These are phyloP conservation scores for Clitoria ternatea DNA, from an alignment of 306 rosid species.

Conservation along the genomic window DNA sequence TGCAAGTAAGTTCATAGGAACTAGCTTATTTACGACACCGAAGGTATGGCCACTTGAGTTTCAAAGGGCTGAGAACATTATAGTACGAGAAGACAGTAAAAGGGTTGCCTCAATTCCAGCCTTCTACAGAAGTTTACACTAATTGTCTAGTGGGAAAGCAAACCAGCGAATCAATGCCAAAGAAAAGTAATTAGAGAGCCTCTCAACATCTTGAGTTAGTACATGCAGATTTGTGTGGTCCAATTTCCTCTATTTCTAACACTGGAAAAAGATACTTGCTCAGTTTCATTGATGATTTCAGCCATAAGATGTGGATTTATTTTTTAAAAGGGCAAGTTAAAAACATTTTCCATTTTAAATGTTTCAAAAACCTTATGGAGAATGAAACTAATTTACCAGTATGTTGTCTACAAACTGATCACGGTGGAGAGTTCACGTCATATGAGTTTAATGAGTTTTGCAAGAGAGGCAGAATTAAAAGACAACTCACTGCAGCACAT, in stretches of 20 bases:
- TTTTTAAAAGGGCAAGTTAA: not conserved
- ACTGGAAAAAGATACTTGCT: not conserved
- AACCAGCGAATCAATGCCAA: not conserved
- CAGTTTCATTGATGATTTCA: not conserved
- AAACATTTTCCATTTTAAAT: not conserved
- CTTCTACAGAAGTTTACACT: not conserved
- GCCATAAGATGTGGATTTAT: not conserved
- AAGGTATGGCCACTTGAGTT: not conserved
- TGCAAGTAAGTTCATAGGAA: not conserved
- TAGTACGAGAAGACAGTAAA: not conserved
- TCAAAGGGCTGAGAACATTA: not conserved
- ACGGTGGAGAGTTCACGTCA: not conserved
- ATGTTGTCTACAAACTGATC: not conserved
- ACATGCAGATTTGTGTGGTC: not conserved
- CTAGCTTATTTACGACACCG: not conserved
- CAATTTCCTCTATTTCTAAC: not conserved
- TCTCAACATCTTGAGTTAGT: not conserved
- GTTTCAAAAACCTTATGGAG: not conserved
- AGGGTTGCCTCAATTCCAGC: not conserved
- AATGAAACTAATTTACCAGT: not conserved
- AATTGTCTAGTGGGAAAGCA: not conserved
- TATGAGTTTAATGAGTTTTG: not conserved
- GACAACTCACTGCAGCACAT: not conserved
- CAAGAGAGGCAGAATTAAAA: not conserved
- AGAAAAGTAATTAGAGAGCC: not conserved